phyloP scores from a whole-genome alignment of 169 alveolate species.

The Cryptosporidium tyzzeri region DNA sequence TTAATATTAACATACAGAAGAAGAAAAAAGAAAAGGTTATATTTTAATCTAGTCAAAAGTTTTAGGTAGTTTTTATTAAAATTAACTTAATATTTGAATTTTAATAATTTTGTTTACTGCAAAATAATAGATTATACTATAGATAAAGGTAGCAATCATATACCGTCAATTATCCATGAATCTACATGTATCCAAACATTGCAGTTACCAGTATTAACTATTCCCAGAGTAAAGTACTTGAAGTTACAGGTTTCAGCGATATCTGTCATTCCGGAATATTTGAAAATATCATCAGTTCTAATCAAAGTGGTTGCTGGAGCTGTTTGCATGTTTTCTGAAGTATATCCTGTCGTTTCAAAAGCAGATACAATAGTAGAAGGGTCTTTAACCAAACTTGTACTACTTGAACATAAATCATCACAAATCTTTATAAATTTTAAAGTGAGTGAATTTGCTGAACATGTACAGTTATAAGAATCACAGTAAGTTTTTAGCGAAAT shows the following conservation, averaged over 20 bases:
- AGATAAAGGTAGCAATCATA: neutral
- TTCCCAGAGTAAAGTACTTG: slow-evolving; percentile 40
- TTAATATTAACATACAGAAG: no score
- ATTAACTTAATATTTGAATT: slow-evolving; percentile 2
- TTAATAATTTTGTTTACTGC: neutral
- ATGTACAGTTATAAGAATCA: slow-evolving; percentile 28
- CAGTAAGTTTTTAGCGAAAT: slow-evolving; percentile 28
- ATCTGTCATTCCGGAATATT: neutral
- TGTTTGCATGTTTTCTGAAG: slow-evolving; percentile 36
- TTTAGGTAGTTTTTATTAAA: neutral
- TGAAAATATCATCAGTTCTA: neutral
- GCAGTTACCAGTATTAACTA: slow-evolving; percentile 26
- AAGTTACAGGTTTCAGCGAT: slow-evolving; percentile 25
- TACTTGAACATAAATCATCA: slow-evolving; percentile 27
- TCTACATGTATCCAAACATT: slow-evolving; percentile 39
- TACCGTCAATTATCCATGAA: slow-evolving; percentile 35
- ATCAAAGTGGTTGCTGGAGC: slow-evolving; percentile 7
- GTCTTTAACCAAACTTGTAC: slow-evolving; percentile 14
- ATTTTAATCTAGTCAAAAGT: no score
- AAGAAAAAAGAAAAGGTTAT: neutral
- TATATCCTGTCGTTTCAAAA: neutral
- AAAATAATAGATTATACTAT: neutral
- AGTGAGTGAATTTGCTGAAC: neutral
- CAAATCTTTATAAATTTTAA: slow-evolving; percentile 8
- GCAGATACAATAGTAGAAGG: neutral